A percentile compares a stretch with the other conserved stretches of the same genome.
phyloP scores from a whole-genome alignment of 805 yeast species.

The Myxozyma nipponensis region DNA sequence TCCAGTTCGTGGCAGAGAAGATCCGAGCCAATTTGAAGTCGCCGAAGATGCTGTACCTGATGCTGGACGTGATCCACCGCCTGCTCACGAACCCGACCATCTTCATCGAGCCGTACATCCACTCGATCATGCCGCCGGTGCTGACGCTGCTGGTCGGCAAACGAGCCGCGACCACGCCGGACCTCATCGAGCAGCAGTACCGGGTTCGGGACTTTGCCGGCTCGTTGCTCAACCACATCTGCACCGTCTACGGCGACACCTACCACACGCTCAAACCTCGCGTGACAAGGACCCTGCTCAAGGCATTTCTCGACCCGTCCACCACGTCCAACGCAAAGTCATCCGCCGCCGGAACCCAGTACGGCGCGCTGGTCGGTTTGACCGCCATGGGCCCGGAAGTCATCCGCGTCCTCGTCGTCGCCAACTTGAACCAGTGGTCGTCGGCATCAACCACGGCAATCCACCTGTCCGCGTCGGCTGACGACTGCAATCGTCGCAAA shows the following conservation, averaged over 20 bases:
- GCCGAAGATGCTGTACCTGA: conserved; percentile 65
- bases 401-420: conserved; percentile 73
- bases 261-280: conserved; percentile 89
- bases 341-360: conserved; percentile 72
- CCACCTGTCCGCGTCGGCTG: conserved; percentile 39
- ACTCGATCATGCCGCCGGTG: conserved; percentile 95
- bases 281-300: conserved; percentile 84
- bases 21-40: conserved; percentile 78
- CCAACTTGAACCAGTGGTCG: conserved; percentile 78
- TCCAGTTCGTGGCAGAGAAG: conserved; percentile 94
- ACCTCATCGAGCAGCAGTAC: conserved; percentile 37
- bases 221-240: conserved; percentile 71
- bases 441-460: conserved; percentile 30
- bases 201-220: conserved; percentile 88
- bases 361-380: conserved; percentile 85
- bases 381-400: conserved; percentile 84
- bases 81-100: conserved; percentile 76
- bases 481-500: conserved; percentile 43
- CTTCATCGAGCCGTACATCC: conserved; percentile 83
- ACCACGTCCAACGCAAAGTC: conserved; percentile 40
- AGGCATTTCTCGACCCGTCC: conserved; percentile 82
- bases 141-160: conserved; percentile 85
- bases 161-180: conserved; percentile 61
- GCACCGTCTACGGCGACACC: conserved; percentile 72
- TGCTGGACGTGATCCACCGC: conserved; percentile 85